phyloP scores from a whole-genome alignment of 2,329 filamentous ascomycete species.

The Helotiales sp. region DNA sequence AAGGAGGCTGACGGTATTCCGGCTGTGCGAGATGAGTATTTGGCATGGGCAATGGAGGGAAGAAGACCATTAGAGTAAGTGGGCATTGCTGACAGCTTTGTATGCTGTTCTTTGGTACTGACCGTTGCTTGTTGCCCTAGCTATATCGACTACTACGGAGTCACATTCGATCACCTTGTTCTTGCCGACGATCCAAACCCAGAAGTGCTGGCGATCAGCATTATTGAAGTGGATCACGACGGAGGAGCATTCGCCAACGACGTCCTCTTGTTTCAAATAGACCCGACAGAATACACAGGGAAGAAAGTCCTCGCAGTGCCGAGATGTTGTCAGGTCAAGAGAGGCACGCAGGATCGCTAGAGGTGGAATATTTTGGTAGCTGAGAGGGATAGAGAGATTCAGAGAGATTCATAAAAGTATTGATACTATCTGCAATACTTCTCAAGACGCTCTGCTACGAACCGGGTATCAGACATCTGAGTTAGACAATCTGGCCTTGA shows the following conservation, averaged over 20 bases:
- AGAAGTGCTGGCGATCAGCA: conserved; percentile 50
- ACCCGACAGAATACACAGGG: conserved; percentile 46
- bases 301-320: conserved; percentile 49
- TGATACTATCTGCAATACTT: not conserved
- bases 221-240: conserved; percentile 26
- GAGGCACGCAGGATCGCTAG: conserved; percentile 44
- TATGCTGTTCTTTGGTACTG: not conserved
- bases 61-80: not conserved
- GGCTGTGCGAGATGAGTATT: not conserved
- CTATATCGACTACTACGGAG: conserved; percentile 7
- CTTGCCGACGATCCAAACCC: conserved; percentile 44
- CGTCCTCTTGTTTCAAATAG: conserved; percentile 43
- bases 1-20: too few species aligned
- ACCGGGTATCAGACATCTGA: not conserved
- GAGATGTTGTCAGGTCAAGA: conserved; percentile 48
- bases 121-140: not conserved
- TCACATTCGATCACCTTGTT: conserved; percentile 34
- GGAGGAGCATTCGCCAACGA: conserved; percentile 42
- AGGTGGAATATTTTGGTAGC: conserved; percentile 43
- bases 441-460: not conserved
- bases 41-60: not conserved
- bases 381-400: conserved; percentile 26
- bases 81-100: not conserved
- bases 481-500: conserved; percentile 27
- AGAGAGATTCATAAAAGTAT: too few species aligned